Base-by-base conservation (phyloP, 495 filamentous ascomycete species). In the Articulospora tetracladia region DNA sequence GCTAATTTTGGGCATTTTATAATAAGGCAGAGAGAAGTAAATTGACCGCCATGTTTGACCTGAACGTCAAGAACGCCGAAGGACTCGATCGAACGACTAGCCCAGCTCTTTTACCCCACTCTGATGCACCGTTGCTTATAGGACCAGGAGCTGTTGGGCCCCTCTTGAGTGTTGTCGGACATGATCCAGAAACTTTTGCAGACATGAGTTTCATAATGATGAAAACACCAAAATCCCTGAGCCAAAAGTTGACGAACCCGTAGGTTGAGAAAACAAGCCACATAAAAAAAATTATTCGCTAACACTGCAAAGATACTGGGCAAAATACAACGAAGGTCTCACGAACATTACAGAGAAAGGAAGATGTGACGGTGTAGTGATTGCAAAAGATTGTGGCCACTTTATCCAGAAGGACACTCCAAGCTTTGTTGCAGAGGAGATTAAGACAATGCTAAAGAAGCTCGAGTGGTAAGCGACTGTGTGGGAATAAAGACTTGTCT, bases 401-500 rank as follows among this genome's bases (percentile, higher is more conserved):
- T 87, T 87, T 63, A 76, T 88, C 30, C 84, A 87, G 64, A 80
- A 68, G 62, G 39, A 87, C 62, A 76, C 82, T 57, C 84, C 84
- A 20, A 66, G 48, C n/a, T 76, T 86, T 64, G 85, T 87, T 17
- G 77, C 75, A 0, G 66, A 63, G 32, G 76, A 84, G 63, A 66
- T 80, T n/a, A 62, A 65, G 51, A 66, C 63, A 3, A 51, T 86
- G 41, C 53, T 84, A 1, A 32, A 55, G 25, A 68, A 68, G 61
- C n/a, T 63, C 19, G 56, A 12, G 22, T 62, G 60, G 60, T 62
- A n/a, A 62, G 30, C 6, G 13, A 32, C 4, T 32, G 30, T 4
- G 30, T 32, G 30, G 30, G 6, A 6, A 32, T n/a, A n/a, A n/a
- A n/a, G n/a, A n/a, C n/a, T n/a, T n/a, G n/a, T n/a, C n/a, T n/a